phyloP scores from a whole-genome alignment of 768 basidiomycete genomes.

The Lentinula sp. region DNA sequence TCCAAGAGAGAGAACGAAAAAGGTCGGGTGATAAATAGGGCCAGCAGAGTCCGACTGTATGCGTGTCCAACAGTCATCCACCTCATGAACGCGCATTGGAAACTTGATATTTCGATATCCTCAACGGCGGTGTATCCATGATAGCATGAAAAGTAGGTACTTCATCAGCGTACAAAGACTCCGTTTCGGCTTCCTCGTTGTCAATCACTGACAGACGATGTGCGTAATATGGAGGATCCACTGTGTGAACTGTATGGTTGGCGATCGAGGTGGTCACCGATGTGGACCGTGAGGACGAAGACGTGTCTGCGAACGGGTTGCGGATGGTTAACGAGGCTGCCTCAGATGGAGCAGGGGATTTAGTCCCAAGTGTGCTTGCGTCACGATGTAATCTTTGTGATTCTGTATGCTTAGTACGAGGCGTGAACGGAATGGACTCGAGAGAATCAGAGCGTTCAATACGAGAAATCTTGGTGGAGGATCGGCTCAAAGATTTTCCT shows the following conservation, averaged over 20 bases:
- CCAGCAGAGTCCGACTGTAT: too few species aligned
- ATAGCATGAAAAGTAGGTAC: not conserved
- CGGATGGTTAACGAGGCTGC: not conserved
- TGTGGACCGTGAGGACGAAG: not conserved
- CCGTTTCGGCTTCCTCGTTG: not conserved
- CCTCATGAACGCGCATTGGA: not conserved
- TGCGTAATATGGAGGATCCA: not conserved
- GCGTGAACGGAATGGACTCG: not conserved
- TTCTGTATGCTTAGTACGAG: not conserved
- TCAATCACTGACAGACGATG: not conserved
- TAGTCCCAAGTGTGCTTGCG: not conserved
- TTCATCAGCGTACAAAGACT: constrained; percentile 3
- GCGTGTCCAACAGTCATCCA: too few species aligned
- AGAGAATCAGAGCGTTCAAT: not conserved
- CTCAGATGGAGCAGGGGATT: not conserved
- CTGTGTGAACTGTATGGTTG: not conserved
- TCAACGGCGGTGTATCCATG: not conserved
- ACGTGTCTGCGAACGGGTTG: not conserved
- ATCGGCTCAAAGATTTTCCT: not conserved
- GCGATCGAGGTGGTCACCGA: not conserved
- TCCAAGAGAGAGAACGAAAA: too few species aligned
- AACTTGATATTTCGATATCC: not conserved
- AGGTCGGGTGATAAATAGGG: too few species aligned
- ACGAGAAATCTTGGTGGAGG: not conserved
- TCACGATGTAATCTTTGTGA: not conserved